A percentile compares a stretch with the other conserved stretches of the same genome.
These are phyloP conservation scores for Spathaspora girioi DNA, from an alignment of 805 yeast species.

Conservation along the genomic window DNA sequence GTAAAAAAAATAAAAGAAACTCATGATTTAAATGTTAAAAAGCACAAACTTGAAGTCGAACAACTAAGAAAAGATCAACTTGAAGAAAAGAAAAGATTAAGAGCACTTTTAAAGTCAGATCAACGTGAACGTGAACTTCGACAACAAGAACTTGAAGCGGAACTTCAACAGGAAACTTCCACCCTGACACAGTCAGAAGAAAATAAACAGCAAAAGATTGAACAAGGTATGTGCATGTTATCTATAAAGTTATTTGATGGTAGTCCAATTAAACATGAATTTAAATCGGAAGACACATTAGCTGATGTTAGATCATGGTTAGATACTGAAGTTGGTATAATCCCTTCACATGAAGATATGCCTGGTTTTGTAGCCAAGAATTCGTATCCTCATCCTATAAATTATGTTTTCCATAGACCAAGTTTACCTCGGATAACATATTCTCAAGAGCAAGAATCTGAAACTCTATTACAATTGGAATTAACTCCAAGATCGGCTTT, in stretches of 20 bases:
- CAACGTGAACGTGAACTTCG: constrained; percentile 38
- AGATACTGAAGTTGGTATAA: constrained; percentile 34
- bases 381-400: constrained; percentile 55
- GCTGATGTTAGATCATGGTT: constrained; percentile 61
- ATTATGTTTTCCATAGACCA: constrained; percentile 36
- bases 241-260: constrained; percentile 72
- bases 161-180: constrained; percentile 1
- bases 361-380: constrained; percentile 48
- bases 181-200: neutral
- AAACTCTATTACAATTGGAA: constrained; percentile 49
- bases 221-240: constrained; percentile 30
- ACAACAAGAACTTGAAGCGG: constrained; percentile 8
- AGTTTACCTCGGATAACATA: constrained; percentile 47
- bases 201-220: neutral
- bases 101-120: constrained; percentile 51
- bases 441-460: constrained; percentile 49
- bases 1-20: neutral
- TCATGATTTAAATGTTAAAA: constrained; percentile 6
- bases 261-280: constrained; percentile 48
- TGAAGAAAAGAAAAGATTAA: constrained; percentile 55
- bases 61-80: constrained; percentile 35
- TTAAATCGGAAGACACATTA: constrained; percentile 44
- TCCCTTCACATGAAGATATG: constrained; percentile 39
- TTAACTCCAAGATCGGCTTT: constrained; percentile 72
- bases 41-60: constrained; percentile 9